Conservation (phyloP, 257 asterid genomes). For the Capsicum chinense region DNA sequence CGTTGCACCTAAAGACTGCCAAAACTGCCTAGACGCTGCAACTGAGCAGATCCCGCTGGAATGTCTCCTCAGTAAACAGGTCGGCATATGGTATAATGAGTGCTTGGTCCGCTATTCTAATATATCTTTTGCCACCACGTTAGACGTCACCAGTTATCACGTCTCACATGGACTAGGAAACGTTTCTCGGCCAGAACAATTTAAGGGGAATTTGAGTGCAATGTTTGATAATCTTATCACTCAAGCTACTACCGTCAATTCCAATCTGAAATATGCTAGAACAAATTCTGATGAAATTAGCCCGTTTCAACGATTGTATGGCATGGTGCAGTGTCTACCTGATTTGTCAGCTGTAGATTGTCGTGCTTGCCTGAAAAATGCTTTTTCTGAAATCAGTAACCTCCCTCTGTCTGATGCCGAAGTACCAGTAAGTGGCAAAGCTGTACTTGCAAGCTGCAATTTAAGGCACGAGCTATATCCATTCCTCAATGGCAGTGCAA, state of each 20-base stretch:
- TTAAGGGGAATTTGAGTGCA: neutral
- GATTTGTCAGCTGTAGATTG: conserved; percentile 1
- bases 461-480: neutral
- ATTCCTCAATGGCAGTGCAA: neutral
- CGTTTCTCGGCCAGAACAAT: neutral
- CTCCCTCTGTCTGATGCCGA: neutral
- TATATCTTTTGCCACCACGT: neutral
- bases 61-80: neutral
- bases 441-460: neutral
- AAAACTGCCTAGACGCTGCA: conserved; percentile 12
- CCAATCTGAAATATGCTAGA: neutral
- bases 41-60: neutral
- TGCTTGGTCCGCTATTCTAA: neutral
- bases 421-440: neutral
- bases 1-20: neutral
- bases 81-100: neutral
- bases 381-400: accelerated
- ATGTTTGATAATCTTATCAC: neutral
- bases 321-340: conserved; percentile 28
- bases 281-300: neutral
- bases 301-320: neutral
- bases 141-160: neutral
- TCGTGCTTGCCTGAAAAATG: neutral
- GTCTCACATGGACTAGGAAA: too few species aligned
- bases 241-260: neutral